Evolutionary conservation across 2,329 filamentous ascomycete species (phyloP), one percentile per base, ranked within the genome.

Genomic region (Aspergillus calidoustus): DNA sequence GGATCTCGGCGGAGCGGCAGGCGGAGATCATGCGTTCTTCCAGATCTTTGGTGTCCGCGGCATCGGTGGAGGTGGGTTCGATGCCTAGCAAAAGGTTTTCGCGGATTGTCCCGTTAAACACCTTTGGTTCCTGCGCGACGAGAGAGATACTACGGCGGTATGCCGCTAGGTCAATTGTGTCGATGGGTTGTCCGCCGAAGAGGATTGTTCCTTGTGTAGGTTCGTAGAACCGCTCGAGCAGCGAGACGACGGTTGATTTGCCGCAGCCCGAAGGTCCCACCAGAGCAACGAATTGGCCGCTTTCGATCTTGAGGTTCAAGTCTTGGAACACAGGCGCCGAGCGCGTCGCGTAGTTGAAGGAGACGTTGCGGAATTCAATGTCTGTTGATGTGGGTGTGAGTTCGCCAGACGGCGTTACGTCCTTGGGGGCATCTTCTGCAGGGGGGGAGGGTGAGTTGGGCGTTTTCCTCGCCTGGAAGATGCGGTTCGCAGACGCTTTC

Each of bases 141-240:
- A 79, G 66, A 3, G 78, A 73, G 44, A 79, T 49, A 3, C 69
- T 53, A 6, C 62, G 59, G 8, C 77, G 71, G 58, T 78, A 80
- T 0, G 69, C 69, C 0, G 69, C 34, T 0, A 69, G 34, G 22
- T 77, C 68, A 11, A 77, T 62, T 1, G 65, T 59, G 13, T 62
- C 53, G 8, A 79, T 71, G n/a, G 78, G 68, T 5, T 63, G 56
- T 13, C 69, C 69, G 50, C 77, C 70, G 31, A 82, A 62, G 1
- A 65, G 69, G 44, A 83, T 79, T 5, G 61, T 61, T 23, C 82
- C 82, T 11, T 82, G 79, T 17, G 84, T 80, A 0, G 87, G 77
- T 46, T 91, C 86, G 73, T 94, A 94, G 76, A 93, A 93, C 9
- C 87, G 77, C 65, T 85, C 81, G 15, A 86, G 75, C 0, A 86